phyloP scores from a whole-genome alignment of 192 early-diverging fungal genomes.

The Coemansia sp. region DNA sequence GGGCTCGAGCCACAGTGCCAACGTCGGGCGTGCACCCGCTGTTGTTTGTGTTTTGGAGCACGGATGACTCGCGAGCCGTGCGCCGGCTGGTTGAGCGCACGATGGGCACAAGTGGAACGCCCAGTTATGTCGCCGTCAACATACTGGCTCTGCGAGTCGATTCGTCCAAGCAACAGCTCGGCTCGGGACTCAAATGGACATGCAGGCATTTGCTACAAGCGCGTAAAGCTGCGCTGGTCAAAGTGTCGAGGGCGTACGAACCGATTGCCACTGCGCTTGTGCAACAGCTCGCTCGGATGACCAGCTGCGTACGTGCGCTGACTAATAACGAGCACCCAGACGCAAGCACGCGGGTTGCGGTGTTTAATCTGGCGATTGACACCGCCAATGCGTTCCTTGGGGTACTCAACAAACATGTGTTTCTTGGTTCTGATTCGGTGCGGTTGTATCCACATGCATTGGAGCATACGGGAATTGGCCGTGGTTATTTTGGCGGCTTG shows the following conservation, averaged over 20 bases:
- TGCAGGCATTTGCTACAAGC: conserved; percentile 23
- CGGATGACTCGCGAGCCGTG: conserved; percentile 11
- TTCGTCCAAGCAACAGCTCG: conserved; percentile 38
- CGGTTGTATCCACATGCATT: conserved; percentile 9
- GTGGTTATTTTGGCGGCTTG: conserved; percentile 21
- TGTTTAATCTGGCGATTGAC: conserved; percentile 34
- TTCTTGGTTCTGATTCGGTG: not conserved
- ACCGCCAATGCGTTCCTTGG: conserved; percentile 23
- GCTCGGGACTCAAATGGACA: conserved; percentile 31
- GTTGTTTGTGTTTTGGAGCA: conserved; percentile 43
- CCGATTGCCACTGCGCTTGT: conserved; percentile 12
- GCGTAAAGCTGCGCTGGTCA: conserved; percentile 13
- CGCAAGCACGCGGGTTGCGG: not conserved
- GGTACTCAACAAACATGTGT: conserved; percentile 16
- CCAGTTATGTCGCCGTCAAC: conserved; percentile 12
- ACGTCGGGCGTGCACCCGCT: conserved; percentile 3
- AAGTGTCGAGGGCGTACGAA: conserved; percentile 17
- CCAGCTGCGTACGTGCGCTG: conserved; percentile 14
- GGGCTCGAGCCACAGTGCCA: not conserved
- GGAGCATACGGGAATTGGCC: not conserved
- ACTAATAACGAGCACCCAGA: not conserved
- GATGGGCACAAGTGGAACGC: conserved; percentile 2
- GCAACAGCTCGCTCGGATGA: conserved; percentile 26
- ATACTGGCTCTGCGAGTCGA: conserved; percentile 24
- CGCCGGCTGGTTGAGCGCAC: conserved; percentile 22